Conservation (phyloP, 2,329 filamentous ascomycete species). For the Ascochyta clinopodiicola region DNA sequence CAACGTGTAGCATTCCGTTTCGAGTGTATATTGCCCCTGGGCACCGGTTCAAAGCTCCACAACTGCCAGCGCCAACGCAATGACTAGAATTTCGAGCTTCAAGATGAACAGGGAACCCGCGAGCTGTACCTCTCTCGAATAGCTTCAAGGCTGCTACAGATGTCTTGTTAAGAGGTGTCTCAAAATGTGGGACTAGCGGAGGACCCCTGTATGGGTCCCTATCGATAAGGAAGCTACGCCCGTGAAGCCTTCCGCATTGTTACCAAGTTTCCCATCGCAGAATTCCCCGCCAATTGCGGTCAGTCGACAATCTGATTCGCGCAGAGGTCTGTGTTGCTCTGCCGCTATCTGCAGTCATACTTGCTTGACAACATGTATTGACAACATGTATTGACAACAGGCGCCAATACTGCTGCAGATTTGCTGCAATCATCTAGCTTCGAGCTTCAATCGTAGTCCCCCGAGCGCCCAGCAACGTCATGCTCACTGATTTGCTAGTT, state of each 20-base stretch:
- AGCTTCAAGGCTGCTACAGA: background rate
- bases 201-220: slow-evolving; percentile 5
- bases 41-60: background rate
- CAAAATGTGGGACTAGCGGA: slow-evolving; percentile 13
- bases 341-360: background rate
- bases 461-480: slow-evolving; percentile 5
- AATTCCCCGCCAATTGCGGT: background rate
- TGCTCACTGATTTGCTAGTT: background rate
- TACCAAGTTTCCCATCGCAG: background rate
- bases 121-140: background rate
- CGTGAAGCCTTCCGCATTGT: background rate
- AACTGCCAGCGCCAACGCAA: slow-evolving; percentile 1
- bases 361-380: background rate
- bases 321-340: background rate
- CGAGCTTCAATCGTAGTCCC: background rate
- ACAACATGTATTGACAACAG: slow-evolving; percentile 4
- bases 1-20: slow-evolving; percentile 48
- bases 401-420: background rate
- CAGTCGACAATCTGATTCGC: slow-evolving; percentile 4
- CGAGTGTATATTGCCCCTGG: background rate
- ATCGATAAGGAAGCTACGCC: slow-evolving; percentile 10
- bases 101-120: background rate
- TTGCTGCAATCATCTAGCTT: slow-evolving; percentile 6
- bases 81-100: background rate
- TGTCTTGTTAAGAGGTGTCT: slow-evolving; percentile 7